Percentiles rank a stretch among this genome's conserved stretches.
phyloP scores from a whole-genome alignment of 73 alveolate species.

The Paramecium sexaurelia region DNA sequence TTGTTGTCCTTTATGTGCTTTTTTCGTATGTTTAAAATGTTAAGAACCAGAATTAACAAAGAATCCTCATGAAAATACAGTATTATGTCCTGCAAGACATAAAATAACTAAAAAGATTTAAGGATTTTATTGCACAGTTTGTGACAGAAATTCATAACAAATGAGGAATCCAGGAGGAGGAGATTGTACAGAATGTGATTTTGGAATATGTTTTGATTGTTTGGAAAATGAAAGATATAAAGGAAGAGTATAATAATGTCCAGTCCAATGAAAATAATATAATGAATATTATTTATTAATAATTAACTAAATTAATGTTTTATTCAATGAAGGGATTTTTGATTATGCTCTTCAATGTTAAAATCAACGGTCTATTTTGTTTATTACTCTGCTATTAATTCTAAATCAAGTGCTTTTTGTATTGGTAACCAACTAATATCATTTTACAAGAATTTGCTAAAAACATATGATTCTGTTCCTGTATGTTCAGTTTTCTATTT shows the following conservation, averaged over 20 bases:
- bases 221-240: neutral
- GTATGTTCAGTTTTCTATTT: constrained; percentile 89
- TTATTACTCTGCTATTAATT: neutral
- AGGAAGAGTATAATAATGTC: neutral
- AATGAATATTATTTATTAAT: neutral
- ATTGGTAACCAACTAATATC: constrained; percentile 93
- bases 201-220: neutral
- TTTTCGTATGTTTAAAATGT: neutral
- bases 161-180: neutral
- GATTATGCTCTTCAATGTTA: neutral
- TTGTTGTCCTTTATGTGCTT: neutral
- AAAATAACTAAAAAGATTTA: neutral
- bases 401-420: constrained; percentile 70
- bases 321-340: neutral
- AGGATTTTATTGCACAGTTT: neutral
- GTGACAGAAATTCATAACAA: neutral
- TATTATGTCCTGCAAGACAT: constrained; percentile 6
- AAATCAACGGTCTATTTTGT: neutral
- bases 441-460: constrained; percentile 78
- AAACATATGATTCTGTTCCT: constrained; percentile 94
- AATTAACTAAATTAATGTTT: neutral
- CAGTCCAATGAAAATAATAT: neutral
- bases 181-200: neutral
- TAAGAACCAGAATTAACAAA: neutral
- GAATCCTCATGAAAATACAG: neutral